phyloP scores from a whole-genome alignment of 75 land plant species.

The Chamaecyparis obtusa region DNA sequence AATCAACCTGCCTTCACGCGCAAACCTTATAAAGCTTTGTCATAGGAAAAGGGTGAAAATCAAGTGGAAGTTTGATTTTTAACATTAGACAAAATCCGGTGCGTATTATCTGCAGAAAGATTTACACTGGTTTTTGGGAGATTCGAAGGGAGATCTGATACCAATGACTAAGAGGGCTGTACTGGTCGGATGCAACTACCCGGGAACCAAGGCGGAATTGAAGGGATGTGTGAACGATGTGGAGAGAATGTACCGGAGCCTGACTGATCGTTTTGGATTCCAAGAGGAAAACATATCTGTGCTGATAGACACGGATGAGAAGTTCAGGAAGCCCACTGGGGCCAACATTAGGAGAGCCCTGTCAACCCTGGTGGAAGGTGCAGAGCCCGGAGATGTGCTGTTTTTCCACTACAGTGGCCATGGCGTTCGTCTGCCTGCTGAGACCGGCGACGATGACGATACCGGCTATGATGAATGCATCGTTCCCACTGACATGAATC shows the following conservation, averaged over 20 bases:
- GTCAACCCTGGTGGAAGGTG: conserved; percentile 30
- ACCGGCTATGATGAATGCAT: conserved; percentile 66
- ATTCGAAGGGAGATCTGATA: too few relatives aligned
- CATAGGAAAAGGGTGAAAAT: too few relatives aligned
- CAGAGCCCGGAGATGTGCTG: conserved; percentile 63
- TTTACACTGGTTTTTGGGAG: too few relatives aligned
- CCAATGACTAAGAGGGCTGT: conserved; percentile 75
- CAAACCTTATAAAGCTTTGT: too few relatives aligned
- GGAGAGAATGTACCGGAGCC: conserved; percentile 44
- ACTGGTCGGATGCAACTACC: conserved; percentile 81
- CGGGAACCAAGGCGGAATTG: conserved; percentile 79
- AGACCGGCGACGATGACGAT: conserved; percentile 82
- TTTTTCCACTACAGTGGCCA: conserved; percentile 92
- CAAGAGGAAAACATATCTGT: conserved; percentile 58
- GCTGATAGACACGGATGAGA: conserved; percentile 71
- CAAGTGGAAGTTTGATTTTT: too few relatives aligned
- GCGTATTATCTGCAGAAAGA: too few relatives aligned
- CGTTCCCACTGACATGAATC: conserved; percentile 8
- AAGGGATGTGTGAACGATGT: conserved; percentile 94
- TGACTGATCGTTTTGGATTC: conserved; percentile 71
- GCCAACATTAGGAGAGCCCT: conserved; percentile 50
- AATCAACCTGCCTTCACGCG: too few relatives aligned
- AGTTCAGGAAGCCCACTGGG: conserved; percentile 72
- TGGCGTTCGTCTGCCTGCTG: conserved; percentile 81
- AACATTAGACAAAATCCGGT: too few relatives aligned